These are phyloP conservation scores for Gracilariopsis chorda DNA, from an alignment of 23 red algal genomes.

Conservation along the genomic window DNA sequence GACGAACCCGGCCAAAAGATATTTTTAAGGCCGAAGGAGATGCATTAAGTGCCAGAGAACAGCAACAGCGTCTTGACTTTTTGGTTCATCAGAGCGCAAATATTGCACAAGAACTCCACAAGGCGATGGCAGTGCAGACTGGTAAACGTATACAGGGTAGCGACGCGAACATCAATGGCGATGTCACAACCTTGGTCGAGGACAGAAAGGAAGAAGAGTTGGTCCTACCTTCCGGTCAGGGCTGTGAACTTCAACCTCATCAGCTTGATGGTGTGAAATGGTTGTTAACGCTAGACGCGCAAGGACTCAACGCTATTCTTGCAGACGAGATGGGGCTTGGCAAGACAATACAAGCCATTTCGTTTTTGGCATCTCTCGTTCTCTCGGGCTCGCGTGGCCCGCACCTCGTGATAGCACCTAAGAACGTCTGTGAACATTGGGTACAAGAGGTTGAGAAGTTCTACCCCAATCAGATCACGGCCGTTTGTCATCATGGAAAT, in stretches of 20 bases:
- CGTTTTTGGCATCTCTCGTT: slow-evolving; percentile 56
- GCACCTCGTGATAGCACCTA: slow-evolving; percentile 82
- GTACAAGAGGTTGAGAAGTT: slow-evolving; percentile 67
- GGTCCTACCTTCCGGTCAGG: slow-evolving; percentile 8
- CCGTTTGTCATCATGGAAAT: slow-evolving; percentile 60
- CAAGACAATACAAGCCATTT: slow-evolving; percentile 68
- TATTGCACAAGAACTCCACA: slow-evolving; percentile 40
- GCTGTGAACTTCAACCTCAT: slow-evolving; percentile 31
- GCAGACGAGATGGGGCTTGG: slow-evolving; percentile 90
- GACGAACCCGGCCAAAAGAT: slow-evolving; percentile 18
- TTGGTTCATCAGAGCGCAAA: slow-evolving; percentile 37
- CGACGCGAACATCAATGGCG: neutral
- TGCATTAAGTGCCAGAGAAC: slow-evolving; percentile 11
- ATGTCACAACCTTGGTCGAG: neutral
- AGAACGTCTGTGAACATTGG: slow-evolving; percentile 80
- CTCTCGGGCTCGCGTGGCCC: slow-evolving; percentile 59
- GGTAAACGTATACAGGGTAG: neutral
- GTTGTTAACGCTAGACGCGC: slow-evolving; percentile 48
- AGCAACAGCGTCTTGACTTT: slow-evolving; percentile 38
- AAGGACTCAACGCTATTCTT: slow-evolving; percentile 68
- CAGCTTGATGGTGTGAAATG: slow-evolving; percentile 58
- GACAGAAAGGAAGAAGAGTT: slow-evolving; percentile 15
- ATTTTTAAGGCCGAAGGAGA: slow-evolving; percentile 15
- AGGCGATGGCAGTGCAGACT: slow-evolving; percentile 22
- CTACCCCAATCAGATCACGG: slow-evolving; percentile 57